Evolutionary conservation across 1,284 basidiomycete species (phyloP).

Genomic region (Ustilago lituana): DNA sequence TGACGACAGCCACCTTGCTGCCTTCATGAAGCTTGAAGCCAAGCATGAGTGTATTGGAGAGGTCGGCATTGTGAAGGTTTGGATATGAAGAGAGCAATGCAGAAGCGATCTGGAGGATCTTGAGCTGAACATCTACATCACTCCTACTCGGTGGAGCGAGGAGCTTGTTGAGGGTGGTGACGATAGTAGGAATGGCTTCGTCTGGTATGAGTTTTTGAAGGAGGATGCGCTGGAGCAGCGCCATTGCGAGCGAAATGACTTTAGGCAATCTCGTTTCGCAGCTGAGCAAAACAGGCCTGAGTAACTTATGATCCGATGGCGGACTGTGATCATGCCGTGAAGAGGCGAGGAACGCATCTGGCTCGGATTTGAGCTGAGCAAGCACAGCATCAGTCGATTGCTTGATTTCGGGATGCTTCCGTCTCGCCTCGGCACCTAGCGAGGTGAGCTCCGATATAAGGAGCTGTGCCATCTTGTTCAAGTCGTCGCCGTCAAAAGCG

Average conservation of each 20-base stretch:
- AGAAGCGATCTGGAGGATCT: constrained; percentile 62
- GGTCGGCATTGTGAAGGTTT: constrained; percentile 52
- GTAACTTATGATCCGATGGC: constrained; percentile 73
- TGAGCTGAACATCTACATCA: constrained; percentile 66
- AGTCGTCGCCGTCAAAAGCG: too few relatives aligned
- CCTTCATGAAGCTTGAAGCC: constrained; percentile 91
- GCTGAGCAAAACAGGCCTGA: constrained; percentile 90
- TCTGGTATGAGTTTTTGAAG: constrained; percentile 76
- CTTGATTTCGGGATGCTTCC: constrained; percentile 64
- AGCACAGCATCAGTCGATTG: constrained; percentile 55
- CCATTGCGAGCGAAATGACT: constrained; percentile 89
- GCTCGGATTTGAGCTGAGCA: constrained; percentile 43
- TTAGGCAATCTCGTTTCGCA: constrained; percentile 92
- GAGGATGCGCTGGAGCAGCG: constrained; percentile 89
- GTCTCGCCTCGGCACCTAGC: constrained; percentile 61
- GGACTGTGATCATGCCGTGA: constrained; percentile 17
- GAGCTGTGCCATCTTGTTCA: constrained; percentile 55
- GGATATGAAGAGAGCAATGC: constrained; percentile 58
- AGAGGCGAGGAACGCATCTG: constrained; percentile 42
- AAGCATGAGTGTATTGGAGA: constrained; percentile 76
- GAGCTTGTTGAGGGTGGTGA: constrained; percentile 52
- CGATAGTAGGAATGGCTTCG: constrained; percentile 32
- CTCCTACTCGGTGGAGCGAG: constrained; percentile 46
- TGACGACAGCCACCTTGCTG: constrained; percentile 92
- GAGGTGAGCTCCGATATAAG: constrained; percentile 61